phyloP scores from a whole-genome alignment of 2,329 filamentous ascomycete genomes.

The Lachnellula cervina region DNA sequence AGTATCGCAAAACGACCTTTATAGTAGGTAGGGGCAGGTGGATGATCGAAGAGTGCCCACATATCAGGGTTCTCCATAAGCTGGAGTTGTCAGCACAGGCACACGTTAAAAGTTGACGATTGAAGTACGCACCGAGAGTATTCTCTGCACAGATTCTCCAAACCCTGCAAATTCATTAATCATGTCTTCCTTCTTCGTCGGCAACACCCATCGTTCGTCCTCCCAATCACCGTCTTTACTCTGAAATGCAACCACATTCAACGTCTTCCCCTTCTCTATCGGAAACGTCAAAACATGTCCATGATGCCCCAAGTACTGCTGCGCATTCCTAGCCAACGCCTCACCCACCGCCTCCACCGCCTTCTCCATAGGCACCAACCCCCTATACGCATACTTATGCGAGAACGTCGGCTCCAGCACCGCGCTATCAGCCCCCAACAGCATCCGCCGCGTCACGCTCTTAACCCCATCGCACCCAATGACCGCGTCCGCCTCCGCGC shows the following conservation, averaged over 20 bases:
- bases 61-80: slow-evolving; percentile 42
- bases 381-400: slow-evolving; percentile 57
- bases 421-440: slow-evolving; percentile 41
- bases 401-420: slow-evolving; percentile 39
- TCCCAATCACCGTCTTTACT: slow-evolving; percentile 34
- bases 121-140: slow-evolving; percentile 27
- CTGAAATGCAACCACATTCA: slow-evolving; percentile 45
- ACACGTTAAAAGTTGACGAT: background rate
- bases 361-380: slow-evolving; percentile 54
- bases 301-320: slow-evolving; percentile 44
- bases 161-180: slow-evolving; percentile 35
- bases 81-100: slow-evolving; percentile 20
- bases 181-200: slow-evolving; percentile 35
- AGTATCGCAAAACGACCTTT: slow-evolving; percentile 44
- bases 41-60: slow-evolving; percentile 46
- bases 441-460: slow-evolving; percentile 45
- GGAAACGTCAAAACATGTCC: slow-evolving; percentile 59
- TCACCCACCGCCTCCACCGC: slow-evolving; percentile 45
- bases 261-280: slow-evolving; percentile 48
- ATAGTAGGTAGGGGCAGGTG: slow-evolving; percentile 38
- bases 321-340: slow-evolving; percentile 43
- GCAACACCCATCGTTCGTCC: slow-evolving; percentile 36
- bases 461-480: slow-evolving; percentile 63
- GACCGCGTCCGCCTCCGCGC: slow-evolving; percentile 41
- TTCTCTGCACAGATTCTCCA: slow-evolving; percentile 33